phyloP scores from a whole-genome alignment of 1,284 basidiomycete species.

The Ceratobasidium sp. region DNA sequence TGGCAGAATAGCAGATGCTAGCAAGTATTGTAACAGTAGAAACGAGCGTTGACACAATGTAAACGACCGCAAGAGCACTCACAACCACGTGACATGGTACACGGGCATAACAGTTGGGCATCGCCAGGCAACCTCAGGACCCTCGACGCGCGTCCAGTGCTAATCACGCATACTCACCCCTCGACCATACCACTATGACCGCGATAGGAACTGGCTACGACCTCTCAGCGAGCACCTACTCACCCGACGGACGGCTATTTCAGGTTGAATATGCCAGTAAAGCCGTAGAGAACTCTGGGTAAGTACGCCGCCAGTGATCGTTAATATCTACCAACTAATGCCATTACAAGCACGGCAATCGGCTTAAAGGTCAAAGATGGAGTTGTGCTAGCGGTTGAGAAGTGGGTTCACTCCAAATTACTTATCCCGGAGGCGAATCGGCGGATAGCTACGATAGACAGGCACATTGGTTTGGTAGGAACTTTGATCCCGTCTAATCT shows the following conservation, averaged over 20 bases:
- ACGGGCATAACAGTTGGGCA: conserved; percentile 44
- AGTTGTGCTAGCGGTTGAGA: conserved; percentile 95
- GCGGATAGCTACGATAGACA: conserved; percentile 93
- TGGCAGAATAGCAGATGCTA: neutral
- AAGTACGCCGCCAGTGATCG: conserved; percentile 50
- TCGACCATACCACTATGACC: conserved; percentile 72
- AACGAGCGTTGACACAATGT: neutral
- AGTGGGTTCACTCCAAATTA: conserved; percentile 97
- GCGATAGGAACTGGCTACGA: conserved; percentile 99
- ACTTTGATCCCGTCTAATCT: neutral
- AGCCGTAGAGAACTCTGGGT: conserved; percentile 99
- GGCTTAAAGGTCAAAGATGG: conserved; percentile 95
- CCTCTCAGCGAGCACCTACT: conserved; percentile 98
- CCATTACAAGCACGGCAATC: conserved; percentile 78
- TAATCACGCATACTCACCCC: neutral
- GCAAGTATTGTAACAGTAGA: neutral
- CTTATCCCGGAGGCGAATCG: conserved; percentile 94
- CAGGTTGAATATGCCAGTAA: conserved; percentile 99
- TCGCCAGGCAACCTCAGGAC: conserved; percentile 15
- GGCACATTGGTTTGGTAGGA: conserved; percentile 89
- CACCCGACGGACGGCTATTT: conserved; percentile 97
- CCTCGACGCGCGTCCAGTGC: conserved; percentile 47
- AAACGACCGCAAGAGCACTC: neutral
- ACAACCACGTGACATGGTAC: conserved; percentile 30
- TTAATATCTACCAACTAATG: neutral